phyloP scores from a whole-genome alignment of 345 rosid genomes.

The Erysimum cheiranthoides region DNA sequence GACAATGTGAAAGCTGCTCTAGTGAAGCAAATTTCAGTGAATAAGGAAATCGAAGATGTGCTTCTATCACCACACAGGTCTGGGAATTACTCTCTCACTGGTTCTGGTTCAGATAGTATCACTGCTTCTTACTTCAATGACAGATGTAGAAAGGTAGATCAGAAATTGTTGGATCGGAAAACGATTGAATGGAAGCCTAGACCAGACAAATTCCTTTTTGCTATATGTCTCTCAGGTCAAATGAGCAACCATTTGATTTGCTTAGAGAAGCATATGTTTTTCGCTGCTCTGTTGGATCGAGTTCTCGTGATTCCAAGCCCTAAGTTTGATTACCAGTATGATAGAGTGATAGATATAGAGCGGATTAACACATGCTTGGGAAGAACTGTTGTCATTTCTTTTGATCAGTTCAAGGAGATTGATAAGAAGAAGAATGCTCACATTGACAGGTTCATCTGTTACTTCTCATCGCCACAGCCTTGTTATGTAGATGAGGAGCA shows the following conservation, averaged over 20 bases:
- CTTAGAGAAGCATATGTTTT: conserved; percentile 90
- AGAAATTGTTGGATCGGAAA: conserved; percentile 51
- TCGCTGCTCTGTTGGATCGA: conserved; percentile 75
- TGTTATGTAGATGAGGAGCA: conserved; percentile 87
- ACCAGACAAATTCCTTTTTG: conserved; percentile 64
- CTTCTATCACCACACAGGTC: conserved; percentile 65
- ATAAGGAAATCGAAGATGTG: conserved; percentile 66
- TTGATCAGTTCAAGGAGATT: conserved; percentile 60
- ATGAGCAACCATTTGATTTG: conserved; percentile 96
- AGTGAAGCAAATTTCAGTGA: conserved; percentile 65
- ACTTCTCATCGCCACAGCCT: conserved; percentile 68
- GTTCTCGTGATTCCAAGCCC: conserved; percentile 76
- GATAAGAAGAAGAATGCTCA: conserved; percentile 44
- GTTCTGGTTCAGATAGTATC: conserved; percentile 17
- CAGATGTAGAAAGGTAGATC: conserved; percentile 63
- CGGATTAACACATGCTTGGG: conserved; percentile 77
- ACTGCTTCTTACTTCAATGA: conserved; percentile 16
- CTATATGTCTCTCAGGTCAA: conserved; percentile 86
- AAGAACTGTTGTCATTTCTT: conserved; percentile 69
- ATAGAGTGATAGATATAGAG: conserved; percentile 69
- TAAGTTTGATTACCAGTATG: conserved; percentile 72
- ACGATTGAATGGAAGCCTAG: conserved; percentile 83
- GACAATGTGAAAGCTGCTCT: conserved; percentile 52
- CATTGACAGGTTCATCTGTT: conserved; percentile 73
- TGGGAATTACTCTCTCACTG: conserved; percentile 44